These are phyloP conservation scores for Neolecta irregularis DNA, from an alignment of 1,139 yeast genomes.

Conservation along the genomic window DNA sequence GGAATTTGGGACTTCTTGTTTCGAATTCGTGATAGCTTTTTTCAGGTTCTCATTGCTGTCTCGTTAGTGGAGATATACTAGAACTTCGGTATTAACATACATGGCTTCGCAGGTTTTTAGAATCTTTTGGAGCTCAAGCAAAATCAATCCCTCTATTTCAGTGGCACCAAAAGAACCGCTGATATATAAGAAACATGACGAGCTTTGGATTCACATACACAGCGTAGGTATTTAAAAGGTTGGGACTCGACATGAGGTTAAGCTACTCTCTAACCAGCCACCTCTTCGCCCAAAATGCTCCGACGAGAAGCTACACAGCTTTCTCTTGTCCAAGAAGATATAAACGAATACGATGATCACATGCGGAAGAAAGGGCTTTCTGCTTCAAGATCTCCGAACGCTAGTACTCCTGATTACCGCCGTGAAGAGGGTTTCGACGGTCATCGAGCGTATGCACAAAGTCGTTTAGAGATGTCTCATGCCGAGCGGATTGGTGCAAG, in stretches of 20 bases:
- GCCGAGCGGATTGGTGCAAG: no score
- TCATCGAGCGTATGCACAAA: no score
- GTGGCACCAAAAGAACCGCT: neutral
- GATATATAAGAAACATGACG: neutral
- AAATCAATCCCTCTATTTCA: neutral
- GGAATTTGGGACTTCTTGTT: neutral
- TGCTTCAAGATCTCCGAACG: conserved; percentile 2
- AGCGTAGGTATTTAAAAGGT: neutral
- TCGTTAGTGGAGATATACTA: neutral
- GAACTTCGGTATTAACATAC: neutral
- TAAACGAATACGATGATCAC: conserved; percentile 4
- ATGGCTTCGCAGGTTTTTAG: conserved; percentile 5
- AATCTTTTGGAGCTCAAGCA: conserved; percentile 3
- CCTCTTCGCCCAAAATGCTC: neutral
- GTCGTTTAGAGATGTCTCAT: no score
- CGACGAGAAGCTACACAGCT: conserved; percentile 1
- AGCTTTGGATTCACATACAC: neutral
- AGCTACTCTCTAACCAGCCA: neutral
- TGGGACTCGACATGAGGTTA: neutral
- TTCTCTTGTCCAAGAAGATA: conserved; percentile 3
- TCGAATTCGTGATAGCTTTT: conserved; percentile 2
- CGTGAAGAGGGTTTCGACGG: no score
- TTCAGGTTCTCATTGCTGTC: conserved; percentile 1
- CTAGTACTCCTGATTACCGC: no score
- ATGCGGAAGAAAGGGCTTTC: conserved; percentile 2